A percentile compares a stretch with the other conserved stretches of the same genome.
These are phyloP conservation scores for Pythium sp. DNA, from an alignment of 352 stramenopile genomes.

Conservation along the genomic window DNA sequence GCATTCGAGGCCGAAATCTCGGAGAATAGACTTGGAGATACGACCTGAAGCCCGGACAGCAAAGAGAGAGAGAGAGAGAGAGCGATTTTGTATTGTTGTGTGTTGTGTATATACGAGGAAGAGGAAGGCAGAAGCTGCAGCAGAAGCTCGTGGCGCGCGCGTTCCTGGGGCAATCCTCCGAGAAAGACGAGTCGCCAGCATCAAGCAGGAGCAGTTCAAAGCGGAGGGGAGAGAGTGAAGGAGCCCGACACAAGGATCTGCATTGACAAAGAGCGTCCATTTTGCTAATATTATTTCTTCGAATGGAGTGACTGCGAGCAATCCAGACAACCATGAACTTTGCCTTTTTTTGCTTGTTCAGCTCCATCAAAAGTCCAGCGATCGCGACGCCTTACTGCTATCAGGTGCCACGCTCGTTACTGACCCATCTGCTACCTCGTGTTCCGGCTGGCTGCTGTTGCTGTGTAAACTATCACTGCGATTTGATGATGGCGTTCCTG, in stretches of 20 bases:
- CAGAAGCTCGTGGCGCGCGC: neutral
- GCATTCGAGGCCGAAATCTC: constrained; percentile 85
- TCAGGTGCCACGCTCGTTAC: neutral
- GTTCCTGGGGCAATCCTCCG: neutral
- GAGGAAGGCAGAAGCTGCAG: neutral
- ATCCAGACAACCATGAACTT: neutral
- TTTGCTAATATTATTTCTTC: constrained; percentile 15
- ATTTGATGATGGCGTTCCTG: neutral
- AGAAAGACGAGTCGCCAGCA: neutral
- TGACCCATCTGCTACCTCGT: neutral
- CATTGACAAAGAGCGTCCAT: constrained; percentile 3
- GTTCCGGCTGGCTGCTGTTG: neutral
- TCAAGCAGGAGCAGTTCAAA: constrained; percentile 3
- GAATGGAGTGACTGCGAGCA: neutral
- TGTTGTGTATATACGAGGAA: constrained; percentile 16
- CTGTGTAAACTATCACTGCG: neutral
- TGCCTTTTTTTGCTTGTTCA: neutral
- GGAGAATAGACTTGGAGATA: constrained; percentile 32
- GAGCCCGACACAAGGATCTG: neutral
- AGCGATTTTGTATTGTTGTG: constrained; percentile 10
- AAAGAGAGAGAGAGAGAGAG: neutral
- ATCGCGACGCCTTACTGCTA: constrained; percentile 4
- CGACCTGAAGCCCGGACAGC: neutral
- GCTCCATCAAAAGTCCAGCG: constrained; percentile 9
- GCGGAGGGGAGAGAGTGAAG: constrained; percentile 3